phyloP scores from a whole-genome alignment of 129 eudicot genomes.

The Helianthus annuus region HanXRQr2.0-SUNRISE NC_035442.2:106291969-106292468 shows the following conservation, averaged over 20 bases:
- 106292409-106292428: background rate
- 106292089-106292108: background rate
- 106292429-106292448: too few relatives aligned
- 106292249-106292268: slow-evolving; percentile 85
- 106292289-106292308: slow-evolving; percentile 70
- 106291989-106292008: background rate
- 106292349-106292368: slow-evolving; percentile 96
- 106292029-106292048: background rate
- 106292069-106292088: too few relatives aligned
- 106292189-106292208: slow-evolving; percentile 87
- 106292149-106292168: background rate
- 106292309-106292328: slow-evolving; percentile 76
- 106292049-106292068: too few relatives aligned
- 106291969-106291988: slow-evolving; percentile 9
- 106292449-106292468: too few relatives aligned
- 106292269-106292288: slow-evolving; percentile 84
- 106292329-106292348: slow-evolving; percentile 61
- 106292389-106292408: slow-evolving; percentile 10
- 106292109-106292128: too few relatives aligned
- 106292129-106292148: background rate
- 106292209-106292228: slow-evolving; percentile 89
- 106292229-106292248: slow-evolving; percentile 83
- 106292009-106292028: background rate
- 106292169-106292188: slow-evolving; percentile 97
- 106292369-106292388: slow-evolving; percentile 17